A percentile compares a stretch with the other conserved stretches of the same genome.
These are phyloP conservation scores for Hymenoscyphus linearis DNA, from an alignment of 2,329 filamentous ascomycete species.

Conservation along the genomic window DNA sequence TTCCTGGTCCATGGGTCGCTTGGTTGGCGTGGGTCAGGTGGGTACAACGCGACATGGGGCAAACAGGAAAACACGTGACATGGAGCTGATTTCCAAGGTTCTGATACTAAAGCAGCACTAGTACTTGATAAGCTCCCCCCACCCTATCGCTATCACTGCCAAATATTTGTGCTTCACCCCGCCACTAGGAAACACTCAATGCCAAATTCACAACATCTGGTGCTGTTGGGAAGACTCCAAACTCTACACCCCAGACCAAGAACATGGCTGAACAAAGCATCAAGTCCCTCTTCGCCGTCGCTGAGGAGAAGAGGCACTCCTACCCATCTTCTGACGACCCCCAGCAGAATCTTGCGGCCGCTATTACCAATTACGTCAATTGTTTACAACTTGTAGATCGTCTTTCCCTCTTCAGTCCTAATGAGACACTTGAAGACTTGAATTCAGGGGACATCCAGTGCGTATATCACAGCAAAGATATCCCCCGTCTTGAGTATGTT, in stretches of 20 bases:
- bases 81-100: too few species aligned
- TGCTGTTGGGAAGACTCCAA: not conserved
- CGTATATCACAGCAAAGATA: conserved; percentile 13
- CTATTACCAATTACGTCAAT: conserved; percentile 67
- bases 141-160: too few species aligned
- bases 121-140: too few species aligned
- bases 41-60: too few species aligned
- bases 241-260: conserved; percentile 23
- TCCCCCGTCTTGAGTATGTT: not conserved
- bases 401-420: conserved; percentile 81
- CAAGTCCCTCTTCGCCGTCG: conserved; percentile 46
- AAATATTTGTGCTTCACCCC: not conserved
- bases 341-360: conserved; percentile 59
- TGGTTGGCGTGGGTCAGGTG: too few species aligned
- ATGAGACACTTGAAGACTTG: conserved; percentile 84
- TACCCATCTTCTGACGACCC: conserved; percentile 61
- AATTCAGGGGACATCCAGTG: conserved; percentile 78
- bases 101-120: too few species aligned
- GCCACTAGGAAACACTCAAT: not conserved
- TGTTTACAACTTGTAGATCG: conserved; percentile 64
- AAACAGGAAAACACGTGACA: too few species aligned
- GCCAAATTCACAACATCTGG: not conserved
- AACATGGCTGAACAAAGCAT: conserved; percentile 44
- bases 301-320: conserved; percentile 47
- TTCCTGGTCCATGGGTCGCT: too few species aligned